Conservation (phyloP, 192 early-diverging fungal genomes). For the Geranomyces michiganensis region DNA sequence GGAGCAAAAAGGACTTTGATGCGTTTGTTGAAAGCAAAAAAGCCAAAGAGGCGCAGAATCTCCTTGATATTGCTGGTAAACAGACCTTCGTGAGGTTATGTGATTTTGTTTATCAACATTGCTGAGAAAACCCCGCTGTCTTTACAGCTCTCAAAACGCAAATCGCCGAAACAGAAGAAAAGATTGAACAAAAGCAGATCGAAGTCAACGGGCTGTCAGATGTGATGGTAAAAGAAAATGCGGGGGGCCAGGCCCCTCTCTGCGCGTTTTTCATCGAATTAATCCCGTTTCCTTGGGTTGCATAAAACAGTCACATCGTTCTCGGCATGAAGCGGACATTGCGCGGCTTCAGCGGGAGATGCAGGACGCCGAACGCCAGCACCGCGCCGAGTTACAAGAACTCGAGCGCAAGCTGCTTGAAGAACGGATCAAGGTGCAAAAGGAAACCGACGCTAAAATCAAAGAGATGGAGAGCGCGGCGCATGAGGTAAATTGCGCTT, state of each 20-base stretch:
- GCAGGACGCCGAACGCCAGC: slow-evolving; percentile 43
- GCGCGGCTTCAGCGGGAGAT: slow-evolving; percentile 46
- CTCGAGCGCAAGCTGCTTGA: slow-evolving; percentile 52
- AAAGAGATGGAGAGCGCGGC: slow-evolving; percentile 55
- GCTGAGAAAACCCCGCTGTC: background rate
- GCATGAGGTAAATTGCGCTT: slow-evolving; percentile 40
- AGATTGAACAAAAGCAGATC: slow-evolving; percentile 48
- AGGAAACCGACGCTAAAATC: slow-evolving; percentile 56
- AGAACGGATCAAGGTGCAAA: slow-evolving; percentile 53
- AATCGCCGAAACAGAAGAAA: slow-evolving; percentile 43
- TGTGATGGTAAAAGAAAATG: slow-evolving; percentile 40
- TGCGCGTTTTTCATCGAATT: no score
- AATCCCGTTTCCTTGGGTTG: background rate
- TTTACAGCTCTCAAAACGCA: background rate
- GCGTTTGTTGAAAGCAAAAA: slow-evolving; percentile 32
- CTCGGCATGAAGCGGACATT: slow-evolving; percentile 47
- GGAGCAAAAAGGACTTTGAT: slow-evolving; percentile 47
- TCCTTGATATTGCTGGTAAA: slow-evolving; percentile 46
- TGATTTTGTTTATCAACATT: background rate
- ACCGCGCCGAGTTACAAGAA: slow-evolving; percentile 36
- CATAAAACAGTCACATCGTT: slow-evolving; percentile 38
- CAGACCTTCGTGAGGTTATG: background rate
- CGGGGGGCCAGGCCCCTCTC: no score
- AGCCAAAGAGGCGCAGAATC: slow-evolving; percentile 39
- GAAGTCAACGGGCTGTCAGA: slow-evolving; percentile 50